phyloP scores from a whole-genome alignment of 176 grass and related monocot genomes.

The Melocanna baccifera region DNA sequence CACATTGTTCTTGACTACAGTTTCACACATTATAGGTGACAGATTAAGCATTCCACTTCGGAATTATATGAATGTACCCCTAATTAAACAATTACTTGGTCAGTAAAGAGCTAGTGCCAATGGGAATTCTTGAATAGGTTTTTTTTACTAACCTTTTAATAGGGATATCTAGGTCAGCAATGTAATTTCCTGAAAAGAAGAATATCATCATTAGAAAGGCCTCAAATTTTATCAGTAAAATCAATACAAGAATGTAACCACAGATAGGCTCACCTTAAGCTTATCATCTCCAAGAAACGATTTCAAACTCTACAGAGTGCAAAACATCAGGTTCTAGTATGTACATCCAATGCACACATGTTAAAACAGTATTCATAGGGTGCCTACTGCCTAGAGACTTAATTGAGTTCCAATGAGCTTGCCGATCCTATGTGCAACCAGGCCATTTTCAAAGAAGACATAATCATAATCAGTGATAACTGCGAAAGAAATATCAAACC shows the following conservation, averaged over 20 bases:
- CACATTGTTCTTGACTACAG: constrained; percentile 90
- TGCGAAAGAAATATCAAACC: too few species aligned
- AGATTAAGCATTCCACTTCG: constrained; percentile 96
- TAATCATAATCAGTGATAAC: too few species aligned
- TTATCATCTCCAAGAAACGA: too few species aligned
- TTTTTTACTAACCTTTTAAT: constrained; percentile 80
- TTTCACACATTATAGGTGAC: constrained; percentile 88
- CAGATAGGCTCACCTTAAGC: too few species aligned
- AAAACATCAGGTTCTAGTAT: too few species aligned
- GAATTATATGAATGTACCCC: constrained; percentile 94
- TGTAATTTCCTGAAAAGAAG: constrained; percentile 68
- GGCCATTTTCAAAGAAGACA: too few species aligned
- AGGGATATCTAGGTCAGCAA: constrained; percentile 85
- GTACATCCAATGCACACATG: too few species aligned
- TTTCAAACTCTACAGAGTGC: too few species aligned
- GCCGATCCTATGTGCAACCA: too few species aligned
- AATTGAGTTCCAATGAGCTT: too few species aligned
- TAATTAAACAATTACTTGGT: constrained; percentile 31
- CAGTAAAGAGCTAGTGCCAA: neutral
- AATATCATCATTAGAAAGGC: neutral
- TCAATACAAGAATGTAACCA: neutral
- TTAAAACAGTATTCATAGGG: too few species aligned
- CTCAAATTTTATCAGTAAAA: neutral
- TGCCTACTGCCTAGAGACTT: too few species aligned
- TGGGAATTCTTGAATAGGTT: neutral